Evolutionary conservation across 1,284 basidiomycete species (phyloP).

Genomic region (Gomphus bonarii): DNA sequence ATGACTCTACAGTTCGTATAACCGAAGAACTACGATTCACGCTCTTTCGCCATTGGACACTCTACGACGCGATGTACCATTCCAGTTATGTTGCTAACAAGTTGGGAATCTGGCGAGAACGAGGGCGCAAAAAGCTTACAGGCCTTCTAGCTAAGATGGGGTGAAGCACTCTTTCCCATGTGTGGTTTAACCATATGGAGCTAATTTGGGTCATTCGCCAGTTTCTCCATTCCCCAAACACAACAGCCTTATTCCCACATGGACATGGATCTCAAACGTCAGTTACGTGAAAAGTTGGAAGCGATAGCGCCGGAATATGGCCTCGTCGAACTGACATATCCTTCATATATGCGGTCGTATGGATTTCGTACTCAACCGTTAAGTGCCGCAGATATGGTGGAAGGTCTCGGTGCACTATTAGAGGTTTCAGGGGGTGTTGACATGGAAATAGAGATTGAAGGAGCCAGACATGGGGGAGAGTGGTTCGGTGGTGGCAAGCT

Average conservation of each 20-base stretch:
- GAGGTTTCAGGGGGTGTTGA: constrained; percentile 86
- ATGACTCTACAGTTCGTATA: constrained; percentile 72
- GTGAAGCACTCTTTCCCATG: constrained; percentile 33
- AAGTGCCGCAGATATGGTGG: constrained; percentile 89
- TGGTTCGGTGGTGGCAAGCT: constrained; percentile 75
- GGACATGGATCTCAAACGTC: constrained; percentile 87
- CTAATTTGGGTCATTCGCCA: constrained; percentile 22
- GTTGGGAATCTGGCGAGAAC: constrained; percentile 94
- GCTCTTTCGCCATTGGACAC: constrained; percentile 93
- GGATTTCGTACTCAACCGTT: constrained; percentile 83
- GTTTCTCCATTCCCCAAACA: constrained; percentile 87
- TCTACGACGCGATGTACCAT: constrained; percentile 97
- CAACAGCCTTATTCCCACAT: constrained; percentile 93
- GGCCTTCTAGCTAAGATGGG: constrained; percentile 99
- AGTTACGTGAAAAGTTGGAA: constrained; percentile 77
- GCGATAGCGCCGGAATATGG: constrained; percentile 94
- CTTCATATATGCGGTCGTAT: constrained; percentile 85
- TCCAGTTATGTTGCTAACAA: constrained; percentile 93
- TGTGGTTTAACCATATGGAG: constrained; percentile 4
- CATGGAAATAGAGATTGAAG: constrained; percentile 83
- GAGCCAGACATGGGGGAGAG: constrained; percentile 76
- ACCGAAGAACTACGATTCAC: constrained; percentile 89
- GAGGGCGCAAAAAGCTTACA: constrained; percentile 79
- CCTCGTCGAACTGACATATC: constrained; percentile 88
- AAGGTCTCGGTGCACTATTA: constrained; percentile 79